Evolutionary conservation across 306 rosid species (phyloP).

Genomic region (Pterocarpus macrocarpus): DNA sequence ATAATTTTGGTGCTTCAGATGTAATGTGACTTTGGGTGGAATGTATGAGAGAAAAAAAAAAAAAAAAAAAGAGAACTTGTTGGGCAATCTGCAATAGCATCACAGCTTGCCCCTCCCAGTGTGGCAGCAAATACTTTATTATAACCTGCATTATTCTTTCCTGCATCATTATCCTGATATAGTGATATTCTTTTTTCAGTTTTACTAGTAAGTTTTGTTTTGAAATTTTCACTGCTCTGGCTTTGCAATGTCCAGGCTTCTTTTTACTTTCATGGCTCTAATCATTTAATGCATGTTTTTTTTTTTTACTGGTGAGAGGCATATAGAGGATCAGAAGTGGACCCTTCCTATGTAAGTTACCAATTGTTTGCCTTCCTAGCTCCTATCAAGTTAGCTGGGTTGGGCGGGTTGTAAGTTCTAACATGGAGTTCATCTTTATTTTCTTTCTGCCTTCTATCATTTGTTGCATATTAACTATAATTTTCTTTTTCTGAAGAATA

Average conservation of each 20-base stretch:
- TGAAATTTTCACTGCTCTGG: not conserved
- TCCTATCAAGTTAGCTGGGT: not conserved
- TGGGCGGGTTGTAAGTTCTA: not conserved
- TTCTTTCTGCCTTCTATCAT: constrained; percentile 1
- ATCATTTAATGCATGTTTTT: not conserved
- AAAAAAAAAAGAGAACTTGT: constrained; percentile 47
- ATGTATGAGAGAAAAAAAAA: constrained; percentile 11
- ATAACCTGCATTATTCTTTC: constrained; percentile 33
- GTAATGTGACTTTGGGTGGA: constrained; percentile 62
- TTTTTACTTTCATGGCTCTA: not conserved
- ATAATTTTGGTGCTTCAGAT: constrained; percentile 34
- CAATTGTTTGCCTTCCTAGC: not conserved
- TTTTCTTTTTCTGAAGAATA: constrained; percentile 15
- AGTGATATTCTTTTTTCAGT: not conserved
- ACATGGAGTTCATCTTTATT: constrained; percentile 16
- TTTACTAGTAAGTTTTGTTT: not conserved
- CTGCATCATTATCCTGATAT: not conserved
- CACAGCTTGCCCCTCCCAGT: not conserved
- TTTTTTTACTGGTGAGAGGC: constrained; percentile 2
- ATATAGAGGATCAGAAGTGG: not conserved
- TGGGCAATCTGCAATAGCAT: constrained; percentile 44
- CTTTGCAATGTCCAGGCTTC: not conserved
- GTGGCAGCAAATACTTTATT: constrained; percentile 13
- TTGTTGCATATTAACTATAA: not conserved
- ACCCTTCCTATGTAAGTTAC: not conserved